Percentiles rank a stretch among this genome's conserved stretches.
phyloP scores from a whole-genome alignment of 106 monocot species.

The Vanilla planifolia region DNA sequence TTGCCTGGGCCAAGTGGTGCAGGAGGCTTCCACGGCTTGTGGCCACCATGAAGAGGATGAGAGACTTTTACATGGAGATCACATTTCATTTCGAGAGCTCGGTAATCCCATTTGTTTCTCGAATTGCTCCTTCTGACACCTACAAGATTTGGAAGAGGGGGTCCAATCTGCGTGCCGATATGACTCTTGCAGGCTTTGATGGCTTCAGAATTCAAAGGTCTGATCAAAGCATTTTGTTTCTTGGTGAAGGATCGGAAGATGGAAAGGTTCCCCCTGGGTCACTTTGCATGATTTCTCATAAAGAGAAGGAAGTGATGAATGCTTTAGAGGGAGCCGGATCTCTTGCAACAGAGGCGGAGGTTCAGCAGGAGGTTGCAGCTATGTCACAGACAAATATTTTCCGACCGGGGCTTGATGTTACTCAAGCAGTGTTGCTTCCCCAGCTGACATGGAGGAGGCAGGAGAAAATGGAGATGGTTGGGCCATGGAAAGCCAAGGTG shows the following conservation, averaged over 20 bases:
- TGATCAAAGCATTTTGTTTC: constrained; percentile 76
- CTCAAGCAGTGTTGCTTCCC: constrained; percentile 71
- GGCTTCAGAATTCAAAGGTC: constrained; percentile 79
- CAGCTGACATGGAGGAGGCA: constrained; percentile 84
- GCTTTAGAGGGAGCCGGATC: constrained; percentile 73
- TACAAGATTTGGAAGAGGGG: constrained; percentile 95
- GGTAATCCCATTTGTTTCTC: constrained; percentile 83
- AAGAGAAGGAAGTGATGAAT: constrained; percentile 79
- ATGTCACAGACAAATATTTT: constrained; percentile 83
- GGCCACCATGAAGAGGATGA: constrained; percentile 68
- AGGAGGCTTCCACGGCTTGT: constrained; percentile 72
- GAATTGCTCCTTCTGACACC: constrained; percentile 90
- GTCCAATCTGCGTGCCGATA: constrained; percentile 80
- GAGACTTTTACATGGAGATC: constrained; percentile 96
- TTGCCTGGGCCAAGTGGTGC: constrained; percentile 94
- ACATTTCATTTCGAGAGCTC: constrained; percentile 96
- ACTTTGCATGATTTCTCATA: constrained; percentile 73
- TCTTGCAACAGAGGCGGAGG: constrained; percentile 54
- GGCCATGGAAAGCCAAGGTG: constrained; percentile 80
- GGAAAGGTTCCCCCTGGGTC: constrained; percentile 56
- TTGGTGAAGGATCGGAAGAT: constrained; percentile 83
- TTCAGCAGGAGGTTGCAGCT: constrained; percentile 62
- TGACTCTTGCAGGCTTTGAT: constrained; percentile 91
- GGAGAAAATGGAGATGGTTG: constrained; percentile 84
- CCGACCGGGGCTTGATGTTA: constrained; percentile 86